Evolutionary conservation across 192 early-diverging fungal genomes (phyloP), one percentile per base, ranked within the genome.

Genomic region (Entomortierella chlamydospora): DNA sequence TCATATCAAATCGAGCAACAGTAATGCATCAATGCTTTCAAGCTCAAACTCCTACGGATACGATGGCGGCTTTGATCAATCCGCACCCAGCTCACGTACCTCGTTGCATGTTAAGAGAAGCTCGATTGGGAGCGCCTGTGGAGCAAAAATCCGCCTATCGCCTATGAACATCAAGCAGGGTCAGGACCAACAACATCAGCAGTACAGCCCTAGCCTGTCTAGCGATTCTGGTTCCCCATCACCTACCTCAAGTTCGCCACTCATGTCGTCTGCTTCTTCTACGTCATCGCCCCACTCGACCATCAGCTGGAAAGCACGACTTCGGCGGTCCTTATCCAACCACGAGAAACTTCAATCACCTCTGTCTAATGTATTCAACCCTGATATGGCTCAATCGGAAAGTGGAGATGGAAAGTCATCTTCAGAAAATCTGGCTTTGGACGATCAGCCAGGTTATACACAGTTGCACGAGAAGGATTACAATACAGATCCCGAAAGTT

Each of bases 291-390:
- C 76, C 0, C 68, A 79, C 43, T 70, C 76, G 15, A 79, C 63
- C 22, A 61, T 65, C 20, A 79, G 58, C 43, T 79, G 68, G 68
- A 70, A 70, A 39, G 68, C 76, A 2, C 68, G 76, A 17, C 76
- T 79, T 13, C 54, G 76, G 26, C 61, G 76, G 7, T 70, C 76
- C 2, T 50, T 79, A 6, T 79, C 76, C 12, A 64, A 79, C 22
- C 76, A 79, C 30, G 76, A 79, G 30, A 79, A 79, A 33, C 58
- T 79, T 6, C 76, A 79, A n/a, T 79, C 76, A 0, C 76, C 76
- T 0, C 57, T 79, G 10, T 79, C 76, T 42, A 79, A 79, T 29
- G 68, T 79, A 20, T 79, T 79, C 58, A 79, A 79, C 34, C 68
- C 76, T 37, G 76, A 70, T 11, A 70, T 66, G 68, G 20, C 47